A percentile compares a stretch with the other conserved stretches of the same genome.
Conservation (phyloP, 768 basidiomycete genomes). For the Nevesoporus exiguus region DNA sequence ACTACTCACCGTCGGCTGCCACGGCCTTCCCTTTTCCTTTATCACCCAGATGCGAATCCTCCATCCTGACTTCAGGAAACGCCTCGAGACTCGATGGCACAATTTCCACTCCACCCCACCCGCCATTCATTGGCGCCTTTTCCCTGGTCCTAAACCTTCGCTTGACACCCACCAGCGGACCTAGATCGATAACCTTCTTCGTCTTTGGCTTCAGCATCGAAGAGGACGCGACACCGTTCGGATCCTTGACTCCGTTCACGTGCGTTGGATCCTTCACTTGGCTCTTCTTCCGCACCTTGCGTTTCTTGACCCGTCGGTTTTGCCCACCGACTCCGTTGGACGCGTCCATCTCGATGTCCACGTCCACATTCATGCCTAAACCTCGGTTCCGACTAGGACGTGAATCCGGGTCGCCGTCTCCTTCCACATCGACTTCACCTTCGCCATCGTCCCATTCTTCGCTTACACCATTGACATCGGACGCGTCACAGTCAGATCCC, state of each 20-base stretch:
- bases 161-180: constrained; percentile 58
- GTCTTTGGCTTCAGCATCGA: neutral
- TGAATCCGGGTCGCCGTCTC: constrained; percentile 13
- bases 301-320: constrained; percentile 15
- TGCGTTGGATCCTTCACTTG: constrained; percentile 30
- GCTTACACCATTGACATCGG: constrained; percentile 10
- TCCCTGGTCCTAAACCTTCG: constrained; percentile 64
- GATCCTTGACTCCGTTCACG: neutral
- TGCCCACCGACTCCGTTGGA: constrained; percentile 3
- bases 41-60: neutral
- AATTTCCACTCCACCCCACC: constrained; percentile 63
- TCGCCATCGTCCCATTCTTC: constrained; percentile 19
- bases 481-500: constrained; percentile 20
- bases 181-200: constrained; percentile 42
- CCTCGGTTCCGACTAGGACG: constrained; percentile 10
- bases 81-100: constrained; percentile 30
- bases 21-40: constrained; percentile 21
- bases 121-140: constrained; percentile 52
- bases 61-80: constrained; percentile 12
- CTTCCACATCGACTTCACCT: constrained; percentile 24
- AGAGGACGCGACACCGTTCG: neutral
- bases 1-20: constrained; percentile 23
- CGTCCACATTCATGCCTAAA: constrained; percentile 24
- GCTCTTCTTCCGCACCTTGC: constrained; percentile 21
- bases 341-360: constrained; percentile 23